These are phyloP conservation scores for Epichloe hybrida DNA, from an alignment of 2,329 filamentous ascomycete species.

Conservation along the genomic window DNA sequence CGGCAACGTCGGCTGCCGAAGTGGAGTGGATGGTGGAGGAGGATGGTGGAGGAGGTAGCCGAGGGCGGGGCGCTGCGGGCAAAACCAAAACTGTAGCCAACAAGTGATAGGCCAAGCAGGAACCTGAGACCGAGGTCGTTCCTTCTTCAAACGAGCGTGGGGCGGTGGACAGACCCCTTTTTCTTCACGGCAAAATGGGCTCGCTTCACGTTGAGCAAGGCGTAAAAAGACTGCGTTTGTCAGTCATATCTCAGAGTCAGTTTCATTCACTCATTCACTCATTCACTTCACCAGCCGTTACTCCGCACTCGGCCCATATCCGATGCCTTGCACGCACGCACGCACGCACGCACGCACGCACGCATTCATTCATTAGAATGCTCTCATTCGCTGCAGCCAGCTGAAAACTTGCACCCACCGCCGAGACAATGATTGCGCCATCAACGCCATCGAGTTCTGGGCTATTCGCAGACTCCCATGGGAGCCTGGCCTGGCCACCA, in stretches of 20 bases:
- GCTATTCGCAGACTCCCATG: neutral
- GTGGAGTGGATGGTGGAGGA: neutral
- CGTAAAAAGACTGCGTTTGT: too few relatives aligned
- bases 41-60: neutral
- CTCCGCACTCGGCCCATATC: too few relatives aligned
- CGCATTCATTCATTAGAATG: neutral
- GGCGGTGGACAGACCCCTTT: neutral
- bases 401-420: neutral
- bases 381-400: neutral
- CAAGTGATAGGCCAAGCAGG: neutral
- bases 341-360: neutral
- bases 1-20: conserved; percentile 1
- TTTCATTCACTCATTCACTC: too few relatives aligned
- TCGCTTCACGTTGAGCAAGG: too few relatives aligned
- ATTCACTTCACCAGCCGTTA: too few relatives aligned
- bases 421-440: neutral
- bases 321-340: neutral
- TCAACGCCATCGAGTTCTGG: neutral
- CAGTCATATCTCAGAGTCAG: too few relatives aligned
- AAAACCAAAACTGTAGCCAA: neutral
- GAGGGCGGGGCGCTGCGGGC: neutral
- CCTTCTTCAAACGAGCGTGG: neutral
- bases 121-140: neutral
- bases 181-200: too few relatives aligned
- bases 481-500: neutral